phyloP scores from a whole-genome alignment of 2,329 filamentous ascomycete species.

The Aspergillus sp. region DNA sequence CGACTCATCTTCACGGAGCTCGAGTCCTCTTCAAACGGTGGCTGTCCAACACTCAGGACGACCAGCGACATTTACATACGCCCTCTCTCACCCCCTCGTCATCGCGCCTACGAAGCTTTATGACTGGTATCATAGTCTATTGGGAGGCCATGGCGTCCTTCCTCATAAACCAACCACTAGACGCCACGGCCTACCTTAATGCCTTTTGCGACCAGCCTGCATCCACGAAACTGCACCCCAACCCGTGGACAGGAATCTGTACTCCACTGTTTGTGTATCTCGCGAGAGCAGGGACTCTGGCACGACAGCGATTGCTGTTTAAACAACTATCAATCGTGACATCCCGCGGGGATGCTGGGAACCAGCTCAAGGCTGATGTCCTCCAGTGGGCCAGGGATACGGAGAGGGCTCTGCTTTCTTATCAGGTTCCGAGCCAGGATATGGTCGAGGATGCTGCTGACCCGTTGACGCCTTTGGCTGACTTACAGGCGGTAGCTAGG shows the following conservation, averaged over 20 bases:
- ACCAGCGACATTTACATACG: neutral
- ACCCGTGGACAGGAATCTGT: neutral
- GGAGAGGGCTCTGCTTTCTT: neutral
- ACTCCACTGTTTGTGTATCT: conserved; percentile 8
- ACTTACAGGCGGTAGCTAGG: neutral
- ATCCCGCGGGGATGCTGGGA: neutral
- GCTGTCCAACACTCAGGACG: neutral
- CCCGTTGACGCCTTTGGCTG: neutral
- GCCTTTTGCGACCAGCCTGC: neutral
- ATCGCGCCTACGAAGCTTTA: neutral
- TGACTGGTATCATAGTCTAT: neutral
- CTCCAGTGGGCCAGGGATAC: neutral
- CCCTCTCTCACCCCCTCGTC: no score
- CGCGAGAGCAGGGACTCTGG: neutral
- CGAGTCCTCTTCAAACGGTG: neutral
- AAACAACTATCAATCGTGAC: neutral
- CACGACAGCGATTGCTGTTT: neutral
- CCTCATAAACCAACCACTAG: neutral
- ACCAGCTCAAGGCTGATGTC: neutral
- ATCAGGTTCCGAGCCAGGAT: neutral
- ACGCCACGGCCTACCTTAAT: neutral
- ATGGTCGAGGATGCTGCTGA: neutral
- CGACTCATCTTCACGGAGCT: neutral
- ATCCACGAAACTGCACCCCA: neutral
- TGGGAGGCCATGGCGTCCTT: neutral